These are phyloP conservation scores for Blastobotrys robertii DNA, from an alignment of 805 yeast species.

Conservation along the genomic window DNA sequence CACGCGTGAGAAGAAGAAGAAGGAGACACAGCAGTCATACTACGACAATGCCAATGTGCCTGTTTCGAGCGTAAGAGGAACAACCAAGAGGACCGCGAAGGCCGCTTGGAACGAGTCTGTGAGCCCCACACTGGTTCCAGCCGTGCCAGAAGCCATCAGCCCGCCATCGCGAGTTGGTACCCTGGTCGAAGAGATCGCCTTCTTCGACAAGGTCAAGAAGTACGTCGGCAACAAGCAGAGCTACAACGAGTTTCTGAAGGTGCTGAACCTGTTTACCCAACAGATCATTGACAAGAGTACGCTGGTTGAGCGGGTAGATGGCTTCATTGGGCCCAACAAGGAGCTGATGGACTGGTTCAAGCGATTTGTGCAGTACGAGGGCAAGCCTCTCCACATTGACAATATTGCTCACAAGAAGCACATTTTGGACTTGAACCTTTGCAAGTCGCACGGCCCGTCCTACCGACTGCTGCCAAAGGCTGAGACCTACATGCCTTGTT, in stretches of 20 bases:
- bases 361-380: constrained; percentile 80
- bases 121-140: constrained; percentile 67
- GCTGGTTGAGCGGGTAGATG: constrained; percentile 73
- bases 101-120: constrained; percentile 3
- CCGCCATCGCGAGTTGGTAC: constrained; percentile 45
- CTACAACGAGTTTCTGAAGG: constrained; percentile 85
- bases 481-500: constrained; percentile 93
- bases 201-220: constrained; percentile 87
- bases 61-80: constrained; percentile 17
- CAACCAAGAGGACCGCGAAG: constrained; percentile 3
- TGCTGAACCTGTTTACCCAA: constrained; percentile 79
- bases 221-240: constrained; percentile 80
- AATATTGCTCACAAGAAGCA: constrained; percentile 82
- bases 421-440: constrained; percentile 76
- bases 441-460: constrained; percentile 93
- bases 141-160: constrained; percentile 70
- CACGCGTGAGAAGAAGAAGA: constrained; percentile 21
- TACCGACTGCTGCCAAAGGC: constrained; percentile 87
- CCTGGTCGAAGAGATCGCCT: constrained; percentile 73
- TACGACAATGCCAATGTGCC: constrained; percentile 8
- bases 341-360: constrained; percentile 90
- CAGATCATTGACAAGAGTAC: constrained; percentile 79
- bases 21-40: constrained; percentile 10
- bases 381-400: constrained; percentile 77
- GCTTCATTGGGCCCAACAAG: constrained; percentile 70